Evolutionary conservation across 2,329 filamentous ascomycete genomes (phyloP), one percentile per base, ranked within the genome.

Genomic region (Pezicula radicicola): DNA sequence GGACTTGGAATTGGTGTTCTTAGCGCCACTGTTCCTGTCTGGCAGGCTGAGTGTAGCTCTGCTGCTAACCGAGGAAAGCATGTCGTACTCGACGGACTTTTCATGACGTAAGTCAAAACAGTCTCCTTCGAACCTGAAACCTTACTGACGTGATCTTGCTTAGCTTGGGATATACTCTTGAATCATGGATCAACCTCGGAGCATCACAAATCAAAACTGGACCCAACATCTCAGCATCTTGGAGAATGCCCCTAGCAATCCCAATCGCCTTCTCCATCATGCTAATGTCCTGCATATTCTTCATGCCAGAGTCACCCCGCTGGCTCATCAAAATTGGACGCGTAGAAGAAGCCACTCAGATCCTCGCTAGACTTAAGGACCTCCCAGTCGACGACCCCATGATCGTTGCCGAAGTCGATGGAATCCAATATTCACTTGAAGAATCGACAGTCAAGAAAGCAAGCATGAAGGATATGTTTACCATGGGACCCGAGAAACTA

Each of bases 401-500:
- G 1, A 44, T 59, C 40, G 48, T 27, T n/a, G 52, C 52, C 15
- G 77, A 79, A 55, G 66, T 80, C 3, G 66, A 67, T 2, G 74
- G 70, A 28, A 79, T 80, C 27, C 73, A 78, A 55, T 66, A 71
- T 53, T 75, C 75, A 0, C 72, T 78, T 25, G 75, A 79, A 57
- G 75, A 79, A 58, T 70, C 73, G 5, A 62, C 61, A 35, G 56
- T 62, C 4, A 62, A 65, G 40, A 68, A 66, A 10, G 68, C 70
- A 3, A 71, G 65, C 49, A 63, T 77, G 9, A 63, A 60, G 39
- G 72, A 78, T 42, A 67, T 78, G 60, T 66, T 78, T 58, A 75
- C 69, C 57, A 76, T 74, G 69, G 75, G 75, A 50, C 70, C 76
- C 9, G 75, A 79, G 49, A 75, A 75, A 64, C 70, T 77, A 1